Conservation (phyloP, 345 rosid species). For the Arabidopsis suecica region DNA sequence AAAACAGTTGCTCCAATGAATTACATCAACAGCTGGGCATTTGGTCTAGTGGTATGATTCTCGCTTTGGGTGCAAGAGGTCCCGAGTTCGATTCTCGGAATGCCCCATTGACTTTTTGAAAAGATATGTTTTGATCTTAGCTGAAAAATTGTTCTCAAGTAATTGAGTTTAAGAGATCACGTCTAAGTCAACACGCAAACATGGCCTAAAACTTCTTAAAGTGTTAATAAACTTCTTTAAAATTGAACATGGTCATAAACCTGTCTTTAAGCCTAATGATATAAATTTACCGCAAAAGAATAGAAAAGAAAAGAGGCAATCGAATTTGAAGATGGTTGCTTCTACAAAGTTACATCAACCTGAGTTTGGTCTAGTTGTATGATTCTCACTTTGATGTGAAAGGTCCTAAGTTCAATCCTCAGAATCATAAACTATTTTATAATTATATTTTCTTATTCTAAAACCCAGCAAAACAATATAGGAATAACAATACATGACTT, state of each 20-base stretch:
- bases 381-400: neutral
- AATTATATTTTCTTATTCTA: neutral
- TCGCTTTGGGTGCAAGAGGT: constrained; percentile 40
- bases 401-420: neutral
- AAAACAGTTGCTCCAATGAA: constrained; percentile 17
- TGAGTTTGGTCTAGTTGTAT: neutral
- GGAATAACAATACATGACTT: neutral
- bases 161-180: neutral
- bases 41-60: constrained; percentile 13
- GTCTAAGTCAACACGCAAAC: neutral
- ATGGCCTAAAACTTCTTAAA: neutral
- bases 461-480: neutral
- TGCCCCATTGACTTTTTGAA: constrained; percentile 21
- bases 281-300: neutral
- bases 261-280: neutral
- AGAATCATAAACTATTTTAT: neutral
- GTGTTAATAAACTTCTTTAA: neutral
- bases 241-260: neutral
- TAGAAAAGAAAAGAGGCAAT: neutral
- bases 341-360: neutral
- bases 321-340: neutral
- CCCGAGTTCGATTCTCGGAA: constrained; percentile 43
- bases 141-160: neutral
- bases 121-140: neutral
- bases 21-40: constrained; percentile 8